Percentiles rank a stretch among this genome's conserved stretches.
Evolutionary conservation across 305 asterid genomes (phyloP).

Genomic region (Ilex paraguariensis): DNA sequence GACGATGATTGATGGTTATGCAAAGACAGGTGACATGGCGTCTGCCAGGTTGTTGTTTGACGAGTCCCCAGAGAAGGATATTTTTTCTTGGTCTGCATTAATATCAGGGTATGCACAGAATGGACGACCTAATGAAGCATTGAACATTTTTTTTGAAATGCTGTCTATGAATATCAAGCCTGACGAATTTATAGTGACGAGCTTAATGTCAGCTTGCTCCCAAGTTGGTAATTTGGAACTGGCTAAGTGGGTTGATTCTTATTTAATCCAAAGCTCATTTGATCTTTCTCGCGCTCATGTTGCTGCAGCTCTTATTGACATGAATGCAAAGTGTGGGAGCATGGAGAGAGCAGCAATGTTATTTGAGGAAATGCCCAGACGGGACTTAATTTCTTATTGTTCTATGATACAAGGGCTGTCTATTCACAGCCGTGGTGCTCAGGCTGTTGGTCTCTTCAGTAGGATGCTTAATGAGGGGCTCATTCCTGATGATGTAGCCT

Average conservation of each 20-base stretch:
- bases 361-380: constrained; percentile 54
- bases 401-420: constrained; percentile 76
- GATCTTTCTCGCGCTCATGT: constrained; percentile 45
- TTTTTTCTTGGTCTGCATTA: constrained; percentile 65
- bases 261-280: constrained; percentile 28
- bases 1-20: constrained; percentile 60
- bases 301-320: constrained; percentile 60
- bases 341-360: constrained; percentile 50
- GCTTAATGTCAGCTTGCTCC: constrained; percentile 81
- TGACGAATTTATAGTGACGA: constrained; percentile 59
- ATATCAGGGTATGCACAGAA: constrained; percentile 70
- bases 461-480: constrained; percentile 63
- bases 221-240: constrained; percentile 58
- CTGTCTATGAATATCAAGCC: constrained; percentile 37
- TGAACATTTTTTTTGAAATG: constrained; percentile 49
- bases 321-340: constrained; percentile 77
- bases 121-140: constrained; percentile 53
- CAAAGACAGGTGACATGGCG: constrained; percentile 68
- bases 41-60: constrained; percentile 63
- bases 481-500: constrained; percentile 65
- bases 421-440: constrained; percentile 43
- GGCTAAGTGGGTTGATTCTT: constrained; percentile 56
- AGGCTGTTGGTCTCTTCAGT: constrained; percentile 50
- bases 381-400: constrained; percentile 54
- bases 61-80: constrained; percentile 39